Evolutionary conservation across 345 rosid species (phyloP), one percentile per base, ranked within the genome.

Genomic region (Tarenaya hassleriana): DNA sequence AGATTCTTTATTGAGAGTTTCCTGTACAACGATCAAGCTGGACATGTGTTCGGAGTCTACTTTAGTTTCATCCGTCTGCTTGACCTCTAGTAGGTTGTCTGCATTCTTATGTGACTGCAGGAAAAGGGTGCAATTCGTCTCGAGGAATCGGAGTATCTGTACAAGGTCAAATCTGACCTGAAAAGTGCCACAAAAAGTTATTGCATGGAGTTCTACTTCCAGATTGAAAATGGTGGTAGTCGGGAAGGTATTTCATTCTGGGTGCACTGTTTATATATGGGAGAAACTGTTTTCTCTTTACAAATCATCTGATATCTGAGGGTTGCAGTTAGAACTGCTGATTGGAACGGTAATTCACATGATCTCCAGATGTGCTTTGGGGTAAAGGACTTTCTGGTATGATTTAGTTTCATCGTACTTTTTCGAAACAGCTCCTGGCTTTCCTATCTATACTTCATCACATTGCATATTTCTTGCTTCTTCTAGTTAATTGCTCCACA

Each of bases 361-460:
- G 91, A 88, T 80, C 70, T 92, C 72, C 97, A 88, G 72, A 75
- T 92, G 48, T 80, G 88, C 69, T 92, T 92, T 81, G 99, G 95
- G 49, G 95, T 88, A 46, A 78, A 81, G 51, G 95, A 81, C 19
- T 92, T 88, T 75, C 61, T 92, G 95, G 99, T 92, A 76, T 34
- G 61, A 47, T 42, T 52, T 45, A 16, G 44, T 48, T 63, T 39
- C 40, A 41, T 49, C 19, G 10, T 57, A 19, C 44, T 10, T 50
- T 41, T 48, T 9, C 55, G 18, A 53, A 6, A 5, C 10, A 5
- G 14, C 45, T 13, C 19, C 11, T 50, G 14, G 39, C 35, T 31
- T 17, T 67, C 16, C 54, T 13, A 7, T 50, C 41, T 1, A 31
- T 16, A 33, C 39, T 55, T 67, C 11, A 14, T 31, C 43, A 31